Conservation (phyloP, 108 stramenopile genomes). For the Mediolabrus comicus region DNA sequence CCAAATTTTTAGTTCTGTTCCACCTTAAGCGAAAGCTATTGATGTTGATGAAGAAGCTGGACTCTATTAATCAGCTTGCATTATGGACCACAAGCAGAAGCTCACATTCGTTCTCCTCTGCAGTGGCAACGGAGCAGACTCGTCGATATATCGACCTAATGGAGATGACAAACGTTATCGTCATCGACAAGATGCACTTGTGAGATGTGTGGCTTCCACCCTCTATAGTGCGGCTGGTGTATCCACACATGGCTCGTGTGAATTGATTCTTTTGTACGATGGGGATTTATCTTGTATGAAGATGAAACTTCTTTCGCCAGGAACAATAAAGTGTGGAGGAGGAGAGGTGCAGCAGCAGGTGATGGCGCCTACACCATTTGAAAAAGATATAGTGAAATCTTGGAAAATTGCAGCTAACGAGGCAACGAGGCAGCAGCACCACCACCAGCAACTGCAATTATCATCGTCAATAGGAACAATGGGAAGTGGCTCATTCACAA, state of each 20-base stretch:
- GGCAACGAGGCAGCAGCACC: conserved; percentile 8
- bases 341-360: not conserved
- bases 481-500: not conserved
- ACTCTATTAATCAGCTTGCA: too few species aligned
- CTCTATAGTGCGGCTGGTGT: conserved; percentile 50
- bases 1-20: too few species aligned
- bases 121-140: conserved; percentile 65
- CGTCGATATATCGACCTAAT: conserved; percentile 55
- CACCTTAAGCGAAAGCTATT: too few species aligned
- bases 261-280: conserved; percentile 66
- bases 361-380: conserved; percentile 21
- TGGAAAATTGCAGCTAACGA: conserved; percentile 61
- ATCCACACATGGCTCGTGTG: conserved; percentile 3
- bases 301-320: conserved; percentile 23
- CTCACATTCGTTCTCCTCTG: conserved; percentile 58
- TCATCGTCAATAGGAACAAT: conserved; percentile 1
- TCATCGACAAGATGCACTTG: conserved; percentile 73
- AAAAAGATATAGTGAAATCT: conserved; percentile 54
- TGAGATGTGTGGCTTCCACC: conserved; percentile 64
- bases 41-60: too few species aligned
- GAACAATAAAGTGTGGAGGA: conserved; percentile 23
- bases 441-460: not conserved
- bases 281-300: conserved; percentile 49
- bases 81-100: not conserved
- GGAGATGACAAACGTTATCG: conserved; percentile 77